Percentiles rank a stretch among this genome's conserved stretches.
These are phyloP conservation scores for Ophiostoma piceae DNA, from an alignment of 2,329 filamentous ascomycete genomes.

Conservation along the genomic window DNA sequence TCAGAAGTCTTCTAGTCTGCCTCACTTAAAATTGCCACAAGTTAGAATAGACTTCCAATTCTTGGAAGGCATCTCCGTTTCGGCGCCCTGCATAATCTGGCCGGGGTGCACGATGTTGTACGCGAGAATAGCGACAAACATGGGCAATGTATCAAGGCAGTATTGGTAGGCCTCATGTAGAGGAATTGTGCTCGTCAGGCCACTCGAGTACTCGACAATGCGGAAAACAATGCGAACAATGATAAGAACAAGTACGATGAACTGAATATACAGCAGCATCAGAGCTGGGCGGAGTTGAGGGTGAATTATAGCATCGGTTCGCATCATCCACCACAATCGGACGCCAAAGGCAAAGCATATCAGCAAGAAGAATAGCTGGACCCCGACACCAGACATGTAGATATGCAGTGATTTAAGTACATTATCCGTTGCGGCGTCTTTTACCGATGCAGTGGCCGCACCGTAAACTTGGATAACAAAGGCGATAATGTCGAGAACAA, in stretches of 20 bases:
- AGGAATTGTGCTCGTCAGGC: background rate
- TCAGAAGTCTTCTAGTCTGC: no score
- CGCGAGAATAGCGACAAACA: background rate
- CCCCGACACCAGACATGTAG: background rate
- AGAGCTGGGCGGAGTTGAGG: background rate
- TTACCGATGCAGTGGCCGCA: background rate
- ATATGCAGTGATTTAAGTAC: background rate
- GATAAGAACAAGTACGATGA: background rate
- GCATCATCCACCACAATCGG: background rate
- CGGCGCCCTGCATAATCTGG: background rate
- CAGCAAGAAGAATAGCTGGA: background rate
- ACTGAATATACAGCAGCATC: slow-evolving; percentile 4
- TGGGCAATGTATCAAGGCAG: background rate
- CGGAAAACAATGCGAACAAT: slow-evolving; percentile 1
- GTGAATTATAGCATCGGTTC: background rate
- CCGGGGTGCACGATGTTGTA: background rate
- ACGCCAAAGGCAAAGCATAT: background rate
- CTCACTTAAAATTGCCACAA: background rate
- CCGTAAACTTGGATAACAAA: background rate
- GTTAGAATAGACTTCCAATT: background rate
- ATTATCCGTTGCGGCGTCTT: background rate
- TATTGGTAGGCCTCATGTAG: slow-evolving; percentile 2
- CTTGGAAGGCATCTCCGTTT: slow-evolving; percentile 1
- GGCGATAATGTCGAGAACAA: background rate
- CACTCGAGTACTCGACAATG: background rate